Conservation (phyloP, 2,329 filamentous ascomycete species). For the Cercospora brassicicola region DNA sequence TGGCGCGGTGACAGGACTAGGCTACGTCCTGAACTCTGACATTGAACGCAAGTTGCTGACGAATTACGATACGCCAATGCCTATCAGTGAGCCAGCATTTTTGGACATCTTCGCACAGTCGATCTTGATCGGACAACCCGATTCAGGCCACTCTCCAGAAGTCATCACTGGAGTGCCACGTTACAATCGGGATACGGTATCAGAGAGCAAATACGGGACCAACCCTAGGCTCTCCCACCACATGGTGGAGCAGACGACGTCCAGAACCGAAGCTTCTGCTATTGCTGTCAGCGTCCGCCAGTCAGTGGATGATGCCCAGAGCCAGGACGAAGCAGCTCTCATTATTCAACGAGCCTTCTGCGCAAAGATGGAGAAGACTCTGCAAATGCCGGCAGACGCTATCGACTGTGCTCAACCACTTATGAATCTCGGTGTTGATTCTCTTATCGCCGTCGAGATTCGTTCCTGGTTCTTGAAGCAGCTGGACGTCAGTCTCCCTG, state of each 20-base stretch:
- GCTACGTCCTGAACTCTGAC: constrained; percentile 22
- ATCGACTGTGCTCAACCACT: constrained; percentile 5
- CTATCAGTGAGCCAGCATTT: not conserved
- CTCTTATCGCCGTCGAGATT: constrained; percentile 43
- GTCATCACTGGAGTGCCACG: constrained; percentile 5
- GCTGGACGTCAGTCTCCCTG: constrained; percentile 28
- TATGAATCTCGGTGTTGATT: constrained; percentile 42
- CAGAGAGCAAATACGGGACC: constrained; percentile 4
- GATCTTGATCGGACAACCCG: constrained; percentile 5
- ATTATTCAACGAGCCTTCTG: constrained; percentile 6
- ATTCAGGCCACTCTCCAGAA: constrained; percentile 9
- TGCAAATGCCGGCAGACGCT: constrained; percentile 7
- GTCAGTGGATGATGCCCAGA: constrained; percentile 1
- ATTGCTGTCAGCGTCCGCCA: not conserved
- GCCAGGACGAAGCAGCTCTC: constrained; percentile 4
- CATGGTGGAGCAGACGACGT: constrained; percentile 1
- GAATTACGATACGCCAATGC: constrained; percentile 10
- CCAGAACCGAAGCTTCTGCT: constrained; percentile 1
- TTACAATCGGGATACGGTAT: not conserved
- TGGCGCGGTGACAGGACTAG: constrained; percentile 36
- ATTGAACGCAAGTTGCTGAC: constrained; percentile 6
- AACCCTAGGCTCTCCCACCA: constrained; percentile 8
- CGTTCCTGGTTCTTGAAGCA: constrained; percentile 52
- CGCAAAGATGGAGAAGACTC: constrained; percentile 11
- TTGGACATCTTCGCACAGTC: constrained; percentile 6